These are phyloP conservation scores for Neurospora sp. DNA, from an alignment of 495 filamentous ascomycete species.

Conservation along the genomic window DNA sequence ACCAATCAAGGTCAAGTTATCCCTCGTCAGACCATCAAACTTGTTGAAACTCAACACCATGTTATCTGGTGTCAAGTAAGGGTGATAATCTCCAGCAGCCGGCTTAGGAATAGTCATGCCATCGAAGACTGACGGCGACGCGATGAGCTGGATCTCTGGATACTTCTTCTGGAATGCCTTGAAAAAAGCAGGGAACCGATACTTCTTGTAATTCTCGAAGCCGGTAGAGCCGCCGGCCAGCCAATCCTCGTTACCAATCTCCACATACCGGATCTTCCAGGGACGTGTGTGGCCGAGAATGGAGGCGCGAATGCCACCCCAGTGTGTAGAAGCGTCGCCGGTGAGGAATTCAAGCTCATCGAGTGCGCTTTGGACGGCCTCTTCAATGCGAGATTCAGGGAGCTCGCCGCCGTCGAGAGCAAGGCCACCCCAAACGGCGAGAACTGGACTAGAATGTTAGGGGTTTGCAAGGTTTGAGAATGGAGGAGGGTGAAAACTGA, in stretches of 20 bases:
- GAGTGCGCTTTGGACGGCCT: conserved; percentile 50
- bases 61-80: conserved; percentile 24
- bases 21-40: conserved; percentile 33
- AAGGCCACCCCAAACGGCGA: conserved; percentile 50
- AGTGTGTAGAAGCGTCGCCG: conserved; percentile 46
- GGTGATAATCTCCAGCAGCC: conserved; percentile 36
- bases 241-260: conserved; percentile 60
- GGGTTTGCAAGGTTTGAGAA: neutral
- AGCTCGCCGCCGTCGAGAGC: conserved; percentile 45
- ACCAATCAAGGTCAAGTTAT: conserved; percentile 23
- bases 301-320: conserved; percentile 45
- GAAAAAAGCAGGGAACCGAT: conserved; percentile 48
- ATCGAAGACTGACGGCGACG: conserved; percentile 35
- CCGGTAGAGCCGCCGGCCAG: conserved; percentile 30
- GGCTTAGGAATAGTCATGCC: conserved; percentile 28
- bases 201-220: conserved; percentile 38
- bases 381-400: conserved; percentile 26
- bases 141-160: conserved; percentile 52
- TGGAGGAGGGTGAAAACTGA: conserved; percentile 5
- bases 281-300: conserved; percentile 47
- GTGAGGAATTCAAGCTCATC: conserved; percentile 60
- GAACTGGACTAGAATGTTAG: conserved; percentile 1
- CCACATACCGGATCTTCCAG: conserved; percentile 49
- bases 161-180: conserved; percentile 47
- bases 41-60: conserved; percentile 28